Percentiles rank a stretch among this genome's conserved stretches.
phyloP scores from a whole-genome alignment of 306 rosid genomes.

The Medicago truncatula region MtrunA17r5.0-ANR NC_053045.1:11049001-11049500 shows the following conservation, averaged over 20 bases:
- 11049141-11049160: neutral
- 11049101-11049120: neutral
- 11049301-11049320: neutral
- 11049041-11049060: too few species aligned
- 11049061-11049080: neutral
- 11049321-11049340: neutral
- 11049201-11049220: neutral
- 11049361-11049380: too few species aligned
- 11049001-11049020: neutral
- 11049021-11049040: neutral
- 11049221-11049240: neutral
- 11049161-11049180: neutral
- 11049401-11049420: too few species aligned
- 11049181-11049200: neutral
- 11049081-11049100: neutral
- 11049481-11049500: too few species aligned
- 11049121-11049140: neutral
- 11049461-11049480: too few species aligned
- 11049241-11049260: neutral
- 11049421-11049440: too few species aligned
- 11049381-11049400: too few species aligned
- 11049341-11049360: neutral
- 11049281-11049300: neutral
- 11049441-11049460: too few species aligned
- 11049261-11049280: neutral